phyloP scores from a whole-genome alignment of 2,329 filamentous ascomycete species.

The Xylaria polymorpha region DNA sequence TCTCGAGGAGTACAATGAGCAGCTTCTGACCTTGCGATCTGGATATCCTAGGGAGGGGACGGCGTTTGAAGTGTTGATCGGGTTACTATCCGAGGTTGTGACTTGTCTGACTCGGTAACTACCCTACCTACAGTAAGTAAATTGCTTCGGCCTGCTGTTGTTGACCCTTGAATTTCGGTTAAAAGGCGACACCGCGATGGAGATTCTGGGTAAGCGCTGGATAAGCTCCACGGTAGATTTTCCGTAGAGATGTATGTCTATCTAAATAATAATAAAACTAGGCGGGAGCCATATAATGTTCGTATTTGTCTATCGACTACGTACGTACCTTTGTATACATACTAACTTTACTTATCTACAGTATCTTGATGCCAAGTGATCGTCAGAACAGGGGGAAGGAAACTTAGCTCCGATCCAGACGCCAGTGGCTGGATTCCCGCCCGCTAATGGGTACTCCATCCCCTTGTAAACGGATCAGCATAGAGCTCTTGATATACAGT shows the following conservation, averaged over 20 bases:
- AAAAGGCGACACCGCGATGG: background rate
- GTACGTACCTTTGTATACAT: background rate
- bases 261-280: background rate
- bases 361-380: slow-evolving; percentile 12
- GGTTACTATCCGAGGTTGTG: background rate
- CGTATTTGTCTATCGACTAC: background rate
- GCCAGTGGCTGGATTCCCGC: slow-evolving; percentile 35
- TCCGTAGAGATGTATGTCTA: background rate
- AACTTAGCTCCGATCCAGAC: slow-evolving; percentile 29
- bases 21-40: background rate
- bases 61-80: background rate
- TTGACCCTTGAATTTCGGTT: slow-evolving; percentile 4
- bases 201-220: background rate
- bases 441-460: slow-evolving; percentile 4
- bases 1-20: background rate
- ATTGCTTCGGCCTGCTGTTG: background rate
- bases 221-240: too few species aligned
- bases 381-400: slow-evolving; percentile 20
- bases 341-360: background rate
- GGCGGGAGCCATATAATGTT: background rate
- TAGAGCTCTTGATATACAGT: background rate
- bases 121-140: background rate
- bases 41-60: background rate
- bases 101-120: background rate
- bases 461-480: slow-evolving; percentile 3